Conservation (phyloP, 495 filamentous ascomycete species). For the Articulospora tetracladia region DNA sequence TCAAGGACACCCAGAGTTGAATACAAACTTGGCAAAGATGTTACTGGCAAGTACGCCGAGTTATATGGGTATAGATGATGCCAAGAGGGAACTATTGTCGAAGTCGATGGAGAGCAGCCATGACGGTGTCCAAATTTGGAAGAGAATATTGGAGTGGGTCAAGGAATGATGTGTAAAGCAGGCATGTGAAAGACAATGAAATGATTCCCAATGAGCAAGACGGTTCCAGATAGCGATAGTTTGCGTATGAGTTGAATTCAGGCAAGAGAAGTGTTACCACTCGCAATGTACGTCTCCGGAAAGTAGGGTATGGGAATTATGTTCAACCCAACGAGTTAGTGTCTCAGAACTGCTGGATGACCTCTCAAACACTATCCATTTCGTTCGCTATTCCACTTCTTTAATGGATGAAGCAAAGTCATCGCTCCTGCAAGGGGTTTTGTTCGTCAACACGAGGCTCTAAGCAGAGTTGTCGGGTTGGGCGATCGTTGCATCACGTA, state of each 20-base stretch:
- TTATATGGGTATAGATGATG: constrained; percentile 37
- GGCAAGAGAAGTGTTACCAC: too few species aligned
- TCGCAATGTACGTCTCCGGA: not conserved
- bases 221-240: not conserved
- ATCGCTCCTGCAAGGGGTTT: too few species aligned
- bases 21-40: constrained; percentile 35
- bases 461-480: too few species aligned
- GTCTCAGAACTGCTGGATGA: too few species aligned
- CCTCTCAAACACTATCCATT: too few species aligned
- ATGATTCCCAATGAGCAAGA: not conserved
- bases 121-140: constrained; percentile 41
- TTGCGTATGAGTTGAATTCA: too few species aligned
- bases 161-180: constrained; percentile 21
- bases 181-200: not conserved
- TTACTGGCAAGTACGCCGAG: constrained; percentile 33
- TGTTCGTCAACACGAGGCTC: too few species aligned
- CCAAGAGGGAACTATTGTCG: constrained; percentile 20
- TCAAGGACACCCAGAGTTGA: constrained; percentile 48
- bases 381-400: too few species aligned
- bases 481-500: too few species aligned
- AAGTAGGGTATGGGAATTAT: not conserved
- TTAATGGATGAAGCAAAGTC: too few species aligned
- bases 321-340: not conserved
- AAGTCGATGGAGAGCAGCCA: constrained; percentile 28
- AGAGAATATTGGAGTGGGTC: constrained; percentile 38